A percentile compares a stretch with the other conserved stretches of the same genome.
Conservation (phyloP, 75 land plant species). For the Picea glauca region DNA sequence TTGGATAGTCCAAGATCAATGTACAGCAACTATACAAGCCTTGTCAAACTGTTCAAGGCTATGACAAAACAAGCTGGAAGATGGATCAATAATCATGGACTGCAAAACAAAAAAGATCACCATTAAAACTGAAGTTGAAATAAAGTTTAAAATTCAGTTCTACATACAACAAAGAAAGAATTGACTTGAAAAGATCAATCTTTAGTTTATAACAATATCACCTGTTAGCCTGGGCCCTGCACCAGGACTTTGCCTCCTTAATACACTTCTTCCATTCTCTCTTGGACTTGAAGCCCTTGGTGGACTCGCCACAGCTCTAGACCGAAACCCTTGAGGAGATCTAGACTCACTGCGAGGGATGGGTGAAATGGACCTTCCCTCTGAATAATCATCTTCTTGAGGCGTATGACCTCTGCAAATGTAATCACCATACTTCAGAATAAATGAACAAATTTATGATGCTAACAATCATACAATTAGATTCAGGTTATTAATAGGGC, state of each 20-base stretch:
- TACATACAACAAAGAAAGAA: no score
- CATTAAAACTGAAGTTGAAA: no score
- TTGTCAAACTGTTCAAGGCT: not conserved
- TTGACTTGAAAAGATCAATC: no score
- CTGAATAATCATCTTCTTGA: conserved; percentile 10
- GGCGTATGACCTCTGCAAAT: conserved; percentile 12
- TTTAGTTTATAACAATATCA: no score
- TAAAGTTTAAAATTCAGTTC: no score
- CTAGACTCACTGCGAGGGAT: conserved; percentile 2
- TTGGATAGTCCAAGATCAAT: conserved; percentile 5
- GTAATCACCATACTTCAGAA: not conserved
- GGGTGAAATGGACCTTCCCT: conserved; percentile 8
- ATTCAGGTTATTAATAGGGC: no score
- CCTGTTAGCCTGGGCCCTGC: no score
- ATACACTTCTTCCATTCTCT: conserved; percentile 7
- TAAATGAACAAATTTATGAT: not conserved
- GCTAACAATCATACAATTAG: not conserved
- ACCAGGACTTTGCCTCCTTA: not conserved
- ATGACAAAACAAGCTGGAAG: not conserved
- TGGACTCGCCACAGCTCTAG: not conserved
- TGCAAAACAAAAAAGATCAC: not conserved
- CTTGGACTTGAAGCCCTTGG: not conserved
- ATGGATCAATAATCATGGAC: not conserved
- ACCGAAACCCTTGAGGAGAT: not conserved
- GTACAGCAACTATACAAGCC: conserved; percentile 6